A percentile compares a stretch with the other conserved stretches of the same genome.
Evolutionary conservation across 208 protist genomes (phyloP).

Genomic region (Entamoeba dispar): DNA sequence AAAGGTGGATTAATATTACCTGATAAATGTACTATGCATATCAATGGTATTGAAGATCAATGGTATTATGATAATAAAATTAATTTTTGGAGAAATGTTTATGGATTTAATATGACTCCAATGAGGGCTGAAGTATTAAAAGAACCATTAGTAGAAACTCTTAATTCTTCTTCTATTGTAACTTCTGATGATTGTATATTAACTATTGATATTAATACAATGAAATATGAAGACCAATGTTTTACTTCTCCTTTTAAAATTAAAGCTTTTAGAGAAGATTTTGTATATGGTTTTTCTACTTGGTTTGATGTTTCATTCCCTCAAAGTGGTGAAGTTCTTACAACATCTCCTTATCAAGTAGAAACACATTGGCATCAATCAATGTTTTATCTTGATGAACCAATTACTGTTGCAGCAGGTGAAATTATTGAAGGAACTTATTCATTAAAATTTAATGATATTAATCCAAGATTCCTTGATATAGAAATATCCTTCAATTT

Average conservation of each 20-base stretch:
- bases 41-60: constrained; percentile 50
- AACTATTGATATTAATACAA: not conserved
- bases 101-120: constrained; percentile 58
- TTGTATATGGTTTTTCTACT: constrained; percentile 47
- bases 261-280: constrained; percentile 33
- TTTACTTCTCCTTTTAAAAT: constrained; percentile 45
- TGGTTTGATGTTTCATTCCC: constrained; percentile 59
- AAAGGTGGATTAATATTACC: constrained; percentile 51
- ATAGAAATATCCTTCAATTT: not conserved
- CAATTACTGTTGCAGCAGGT: not conserved
- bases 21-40: constrained; percentile 42
- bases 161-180: constrained; percentile 37
- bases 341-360: constrained; percentile 40
- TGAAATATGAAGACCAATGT: constrained; percentile 42
- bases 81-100: constrained; percentile 58
- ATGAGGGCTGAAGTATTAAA: constrained; percentile 41
- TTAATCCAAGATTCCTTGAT: not conserved
- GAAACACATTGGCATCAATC: constrained; percentile 79
- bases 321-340: constrained; percentile 23
- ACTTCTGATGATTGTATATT: constrained; percentile 22
- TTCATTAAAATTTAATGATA: not conserved
- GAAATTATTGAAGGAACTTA: not conserved
- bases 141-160: constrained; percentile 55
- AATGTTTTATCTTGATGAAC: constrained; percentile 70
- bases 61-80: constrained; percentile 55